These are phyloP conservation scores for Penicillium canescens DNA, from an alignment of 495 filamentous ascomycete species.

Conservation along the genomic window DNA sequence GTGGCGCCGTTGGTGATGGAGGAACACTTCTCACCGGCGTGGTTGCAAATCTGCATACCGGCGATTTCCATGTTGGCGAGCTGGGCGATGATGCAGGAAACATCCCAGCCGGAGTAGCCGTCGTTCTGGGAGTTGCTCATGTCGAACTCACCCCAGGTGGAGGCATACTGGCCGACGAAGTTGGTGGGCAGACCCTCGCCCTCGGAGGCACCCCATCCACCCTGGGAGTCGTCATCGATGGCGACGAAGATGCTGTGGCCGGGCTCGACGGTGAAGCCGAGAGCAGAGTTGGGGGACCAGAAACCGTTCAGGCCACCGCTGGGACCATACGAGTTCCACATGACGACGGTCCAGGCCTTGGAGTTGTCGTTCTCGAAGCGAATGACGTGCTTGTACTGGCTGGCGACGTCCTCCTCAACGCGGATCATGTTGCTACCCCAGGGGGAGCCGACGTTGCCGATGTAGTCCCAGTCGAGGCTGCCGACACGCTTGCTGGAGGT, in stretches of 20 bases:
- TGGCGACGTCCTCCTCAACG: conserved; percentile 34
- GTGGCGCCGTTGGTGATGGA: conserved; percentile 29
- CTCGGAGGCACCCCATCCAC: conserved; percentile 38
- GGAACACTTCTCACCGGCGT: conserved; percentile 34
- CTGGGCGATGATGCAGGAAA: conserved; percentile 51
- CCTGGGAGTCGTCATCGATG: conserved; percentile 46
- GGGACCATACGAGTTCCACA: conserved; percentile 56
- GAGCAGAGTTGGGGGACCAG: conserved; percentile 38
- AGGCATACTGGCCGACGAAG: conserved; percentile 36
- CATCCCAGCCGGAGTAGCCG: conserved; percentile 51
- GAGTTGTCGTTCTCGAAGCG: conserved; percentile 42
- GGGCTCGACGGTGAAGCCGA: conserved; percentile 41
- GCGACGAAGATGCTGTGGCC: conserved; percentile 46
- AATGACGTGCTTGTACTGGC: conserved; percentile 47
- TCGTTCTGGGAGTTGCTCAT: conserved; percentile 51
- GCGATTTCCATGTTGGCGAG: conserved; percentile 28
- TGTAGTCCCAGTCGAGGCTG: conserved; percentile 25
- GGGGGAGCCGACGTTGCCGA: conserved; percentile 50
- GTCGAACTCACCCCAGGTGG: conserved; percentile 57
- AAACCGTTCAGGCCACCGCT: conserved; percentile 39
- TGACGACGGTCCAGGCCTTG: conserved; percentile 40
- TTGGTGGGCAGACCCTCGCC: conserved; percentile 31
- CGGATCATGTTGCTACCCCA: conserved; percentile 57
- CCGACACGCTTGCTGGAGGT: conserved; percentile 17
- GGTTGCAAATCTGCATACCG: conserved; percentile 45